Evolutionary conservation across 2,329 filamentous ascomycete species (phyloP).

Genomic region (Colletotrichum trifolii): DNA sequence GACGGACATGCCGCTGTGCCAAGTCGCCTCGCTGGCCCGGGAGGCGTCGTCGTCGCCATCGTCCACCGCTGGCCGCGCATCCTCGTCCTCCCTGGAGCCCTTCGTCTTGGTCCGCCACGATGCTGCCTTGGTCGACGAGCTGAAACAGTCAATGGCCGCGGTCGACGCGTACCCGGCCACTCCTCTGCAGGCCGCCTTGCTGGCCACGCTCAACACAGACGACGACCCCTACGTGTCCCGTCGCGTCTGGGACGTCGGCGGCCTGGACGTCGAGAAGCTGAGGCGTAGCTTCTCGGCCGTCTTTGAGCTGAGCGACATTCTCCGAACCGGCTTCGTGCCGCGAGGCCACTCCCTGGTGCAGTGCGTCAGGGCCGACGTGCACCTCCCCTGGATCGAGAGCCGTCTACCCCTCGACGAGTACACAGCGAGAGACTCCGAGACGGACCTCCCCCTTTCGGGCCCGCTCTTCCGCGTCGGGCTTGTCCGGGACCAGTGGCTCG

Average conservation of each 20-base stretch:
- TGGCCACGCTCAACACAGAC: slow-evolving; percentile 28
- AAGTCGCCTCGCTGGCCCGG: neutral
- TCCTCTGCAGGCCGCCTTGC: slow-evolving; percentile 39
- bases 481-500: slow-evolving; percentile 32
- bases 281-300: slow-evolving; percentile 31
- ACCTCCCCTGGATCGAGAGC: slow-evolving; percentile 5
- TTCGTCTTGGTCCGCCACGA: slow-evolving; percentile 29
- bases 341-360: slow-evolving; percentile 6
- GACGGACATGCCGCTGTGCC: neutral
- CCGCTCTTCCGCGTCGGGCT: neutral
- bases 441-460: neutral
- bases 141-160: neutral
- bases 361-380: neutral
- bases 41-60: too few relatives aligned
- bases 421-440: neutral
- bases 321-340: slow-evolving; percentile 37
- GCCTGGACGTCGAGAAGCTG: slow-evolving; percentile 29
- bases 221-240: slow-evolving; percentile 37
- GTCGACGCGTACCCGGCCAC: slow-evolving; percentile 41
- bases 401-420: neutral
- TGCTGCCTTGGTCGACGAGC: neutral
- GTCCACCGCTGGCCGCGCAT: neutral
- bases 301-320: slow-evolving; percentile 31
- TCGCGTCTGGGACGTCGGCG: slow-evolving; percentile 33
- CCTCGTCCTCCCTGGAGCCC: neutral